These are phyloP conservation scores for Paxillus rubicundulus DNA, from an alignment of 768 basidiomycete species.

Conservation along the genomic window DNA sequence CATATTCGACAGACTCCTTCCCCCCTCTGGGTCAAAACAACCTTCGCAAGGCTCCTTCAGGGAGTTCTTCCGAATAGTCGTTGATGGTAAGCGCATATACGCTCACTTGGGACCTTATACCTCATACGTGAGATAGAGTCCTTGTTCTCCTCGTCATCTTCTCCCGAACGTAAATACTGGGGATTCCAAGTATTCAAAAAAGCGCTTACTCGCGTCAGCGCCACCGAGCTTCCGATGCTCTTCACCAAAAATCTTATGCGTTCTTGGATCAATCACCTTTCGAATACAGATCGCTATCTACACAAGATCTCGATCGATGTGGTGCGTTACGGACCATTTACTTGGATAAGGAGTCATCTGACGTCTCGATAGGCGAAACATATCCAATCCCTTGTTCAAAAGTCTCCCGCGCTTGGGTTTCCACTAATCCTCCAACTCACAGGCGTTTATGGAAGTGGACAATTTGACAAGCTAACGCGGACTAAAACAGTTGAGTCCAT, in stretches of 20 bases:
- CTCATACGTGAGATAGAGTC: slow-evolving; percentile 54
- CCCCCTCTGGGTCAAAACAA: slow-evolving; percentile 37
- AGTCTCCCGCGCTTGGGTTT: slow-evolving; percentile 78
- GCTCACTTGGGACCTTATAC: not conserved
- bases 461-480: slow-evolving; percentile 89
- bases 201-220: slow-evolving; percentile 64
- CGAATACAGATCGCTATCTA: slow-evolving; percentile 81
- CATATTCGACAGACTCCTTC: slow-evolving; percentile 74
- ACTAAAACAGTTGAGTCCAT: slow-evolving; percentile 91
- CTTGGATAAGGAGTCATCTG: not conserved
- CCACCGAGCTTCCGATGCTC: slow-evolving; percentile 73
- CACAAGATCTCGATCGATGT: slow-evolving; percentile 87
- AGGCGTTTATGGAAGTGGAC: slow-evolving; percentile 75
- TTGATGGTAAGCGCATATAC: slow-evolving; percentile 68
- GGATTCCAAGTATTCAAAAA: slow-evolving; percentile 92
- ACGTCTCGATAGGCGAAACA: slow-evolving; percentile 56
- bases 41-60: slow-evolving; percentile 62
- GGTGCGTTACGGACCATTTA: slow-evolving; percentile 41
- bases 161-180: slow-evolving; percentile 88
- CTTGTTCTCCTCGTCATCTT: slow-evolving; percentile 79
- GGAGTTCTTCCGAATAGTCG: slow-evolving; percentile 88
- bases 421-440: slow-evolving; percentile 83
- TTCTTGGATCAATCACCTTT: slow-evolving; percentile 94
- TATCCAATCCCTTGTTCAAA: slow-evolving; percentile 71
- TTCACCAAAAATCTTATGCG: slow-evolving; percentile 97